Base-by-base conservation (phyloP, 2,329 filamentous ascomycete species). In the Dothistroma septosporum region DNA sequence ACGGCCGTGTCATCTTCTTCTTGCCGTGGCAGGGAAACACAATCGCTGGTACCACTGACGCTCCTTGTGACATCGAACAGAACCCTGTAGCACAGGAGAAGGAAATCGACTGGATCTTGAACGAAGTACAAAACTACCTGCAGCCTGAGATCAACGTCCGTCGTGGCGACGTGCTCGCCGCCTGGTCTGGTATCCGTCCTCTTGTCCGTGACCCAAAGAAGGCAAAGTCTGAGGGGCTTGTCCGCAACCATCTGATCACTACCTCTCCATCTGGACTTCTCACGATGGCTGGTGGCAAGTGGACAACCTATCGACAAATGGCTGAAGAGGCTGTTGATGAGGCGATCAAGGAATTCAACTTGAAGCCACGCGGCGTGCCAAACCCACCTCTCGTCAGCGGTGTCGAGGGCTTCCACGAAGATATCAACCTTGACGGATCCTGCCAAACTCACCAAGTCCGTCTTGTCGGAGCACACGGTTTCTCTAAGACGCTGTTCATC, bases 261-360 rank as follows among this genome's bases (percentile, higher is more conserved):
- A 82, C 90, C 54, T 93, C 90, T n/a, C 76, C 83, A 1, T 91
- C 89, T 7, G 91, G 91, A 11, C 82, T 95, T 21, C 78, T 96
- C 66, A 96, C 91, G 35, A 92, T 90, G 71, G 90, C 90, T 31
- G 91, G 91, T 68, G 91, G 91, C 53, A 95, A 96, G 77, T 95
- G 91, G 91, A 95, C 91, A 2, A 95, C 91, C 1, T 95, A 95
- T 77, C 87, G 91, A 59, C 90, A 95, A 76, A 95, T 96, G 91
- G 90, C 91, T 22, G 90, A 96, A 76, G 90, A 95, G 73, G 89
- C 89, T 49, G 90, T 96, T 48, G 90, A 95, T 70, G 87, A 89
- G 70, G 89, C 91, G 10, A 83, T 94, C 73, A 80, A 83, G 56
- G 80, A 84, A 61, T 93, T 91, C 75, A 77, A 79, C 9, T 82